Conservation (phyloP, 768 basidiomycete species). For the Kwoniella newhampshirensis region DNA sequence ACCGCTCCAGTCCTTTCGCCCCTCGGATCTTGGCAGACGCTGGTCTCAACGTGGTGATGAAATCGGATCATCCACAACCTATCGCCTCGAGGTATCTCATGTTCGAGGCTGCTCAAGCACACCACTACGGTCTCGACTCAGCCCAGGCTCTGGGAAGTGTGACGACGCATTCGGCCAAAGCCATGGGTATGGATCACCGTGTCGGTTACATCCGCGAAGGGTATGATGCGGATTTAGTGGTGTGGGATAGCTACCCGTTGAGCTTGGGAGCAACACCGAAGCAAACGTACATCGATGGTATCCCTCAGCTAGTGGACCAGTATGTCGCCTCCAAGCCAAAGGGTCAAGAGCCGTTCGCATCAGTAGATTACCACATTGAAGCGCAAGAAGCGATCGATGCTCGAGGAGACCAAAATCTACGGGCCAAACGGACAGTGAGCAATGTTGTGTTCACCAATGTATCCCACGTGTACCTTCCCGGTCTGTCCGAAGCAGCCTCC, state of each 20-base stretch:
- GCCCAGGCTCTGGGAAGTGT: conserved; percentile 69
- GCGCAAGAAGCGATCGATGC: conserved; percentile 63
- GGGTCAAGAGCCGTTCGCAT: conserved; percentile 62
- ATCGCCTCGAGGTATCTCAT: conserved; percentile 64
- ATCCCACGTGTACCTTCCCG: conserved; percentile 56
- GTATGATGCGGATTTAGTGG: conserved; percentile 72
- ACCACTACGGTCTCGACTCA: conserved; percentile 70
- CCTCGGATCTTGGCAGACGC: conserved; percentile 69
- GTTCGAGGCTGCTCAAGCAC: conserved; percentile 71
- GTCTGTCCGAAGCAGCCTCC: conserved; percentile 19
- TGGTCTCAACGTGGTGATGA: conserved; percentile 71
- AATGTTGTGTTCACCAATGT: conserved; percentile 69
- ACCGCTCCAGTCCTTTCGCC: conserved; percentile 70
- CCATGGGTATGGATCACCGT: conserved; percentile 72
- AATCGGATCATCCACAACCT: conserved; percentile 59
- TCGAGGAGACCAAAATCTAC: conserved; percentile 74
- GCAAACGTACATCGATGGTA: conserved; percentile 83
- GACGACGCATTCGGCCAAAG: conserved; percentile 69
- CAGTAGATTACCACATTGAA: conserved; percentile 72
- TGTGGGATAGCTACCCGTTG: conserved; percentile 67
- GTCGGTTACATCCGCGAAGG: conserved; percentile 70
- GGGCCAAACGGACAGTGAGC: conserved; percentile 54
- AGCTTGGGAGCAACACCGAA: conserved; percentile 72
- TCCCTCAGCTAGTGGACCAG: conserved; percentile 60
- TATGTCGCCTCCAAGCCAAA: conserved; percentile 59